Conservation (phyloP, 2,329 filamentous ascomycete genomes). For the Stachybotrys chartarum region DNA sequence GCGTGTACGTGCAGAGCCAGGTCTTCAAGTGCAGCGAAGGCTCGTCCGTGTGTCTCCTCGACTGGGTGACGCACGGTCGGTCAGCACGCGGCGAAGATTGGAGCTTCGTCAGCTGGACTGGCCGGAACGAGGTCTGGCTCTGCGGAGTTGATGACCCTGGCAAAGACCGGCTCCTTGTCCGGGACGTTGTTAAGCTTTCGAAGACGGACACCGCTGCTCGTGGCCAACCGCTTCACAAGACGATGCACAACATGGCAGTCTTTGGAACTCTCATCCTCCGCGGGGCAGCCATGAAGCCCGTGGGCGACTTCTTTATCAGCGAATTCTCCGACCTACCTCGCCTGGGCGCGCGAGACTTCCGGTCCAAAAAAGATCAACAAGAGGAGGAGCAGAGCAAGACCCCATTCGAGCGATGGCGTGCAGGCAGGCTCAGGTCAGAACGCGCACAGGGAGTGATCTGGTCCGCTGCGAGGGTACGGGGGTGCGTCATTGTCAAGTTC, state of each 20-base stretch:
- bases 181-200: conserved; percentile 76
- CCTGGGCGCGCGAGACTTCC: conserved; percentile 76
- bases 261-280: conserved; percentile 81
- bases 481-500: conserved; percentile 88
- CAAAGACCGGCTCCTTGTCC: conserved; percentile 60
- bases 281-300: conserved; percentile 58
- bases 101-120: conserved; percentile 72
- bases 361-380: conserved; percentile 41
- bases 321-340: conserved; percentile 75
- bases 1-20: conserved; percentile 79
- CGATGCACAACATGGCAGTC: conserved; percentile 70
- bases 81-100: conserved; percentile 82
- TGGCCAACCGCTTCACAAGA: conserved; percentile 39
- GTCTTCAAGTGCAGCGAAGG: conserved; percentile 56
- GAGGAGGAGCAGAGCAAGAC: conserved; percentile 27
- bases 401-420: conserved; percentile 45
- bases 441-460: conserved; percentile 58
- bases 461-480: conserved; percentile 73
- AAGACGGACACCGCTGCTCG: conserved; percentile 35
- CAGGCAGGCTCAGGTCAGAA: conserved; percentile 50
- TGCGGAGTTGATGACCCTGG: conserved; percentile 20
- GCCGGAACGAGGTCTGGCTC: conserved; percentile 81
- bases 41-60: conserved; percentile 70
- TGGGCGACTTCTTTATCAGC: conserved; percentile 68
- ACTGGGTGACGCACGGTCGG: conserved; percentile 91